Base-by-base conservation (phyloP, 2,329 filamentous ascomycete genomes). In the Monosporascus cannonballus region DNA sequence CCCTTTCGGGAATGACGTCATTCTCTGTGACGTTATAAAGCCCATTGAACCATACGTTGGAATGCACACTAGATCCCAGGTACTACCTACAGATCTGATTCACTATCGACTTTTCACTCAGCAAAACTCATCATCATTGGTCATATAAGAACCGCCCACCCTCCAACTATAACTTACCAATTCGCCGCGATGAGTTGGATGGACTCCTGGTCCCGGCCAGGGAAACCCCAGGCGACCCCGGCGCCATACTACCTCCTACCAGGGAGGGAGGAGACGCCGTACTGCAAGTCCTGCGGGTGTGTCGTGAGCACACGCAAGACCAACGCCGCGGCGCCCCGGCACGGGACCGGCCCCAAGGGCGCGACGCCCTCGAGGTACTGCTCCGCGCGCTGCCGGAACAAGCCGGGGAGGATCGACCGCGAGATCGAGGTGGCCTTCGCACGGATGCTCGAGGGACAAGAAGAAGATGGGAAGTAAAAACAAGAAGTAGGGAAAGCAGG, bases 261-360 rank as follows among this genome's bases (percentile, higher is more conserved):
- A 0, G 69, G 71, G 2, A 72, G 73, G 44, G 76, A 79, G 47
- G 64, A 69, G 25, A 76, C 75, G 0, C 74, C 76, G 1, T 84
- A 84, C 62, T 83, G 80, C 58, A 75, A 76, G 55, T 75, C 76
- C 14, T 85, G 80, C 57, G 80, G 82, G 1, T 71, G 80, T 41
- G 73, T 80, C 2, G 81, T 83, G 39, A 73, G 76, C 57, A 64
- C 61, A 6, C 62, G 67, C 27, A 66, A 62, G 46, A 59, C 66
- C 42, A 65, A 60, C 61, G 5, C 69, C 61, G 36, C 59, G 58
- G 64, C n/a, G 3, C 22, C 39, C 17, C 8, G 3, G 8, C 0
- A 18, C n/a, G 47, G 27, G 17, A 4, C 2, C 9, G 20, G 4
- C 18, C 11, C 20, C 18, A 18, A 42, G n/a, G 18, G 18, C 30